These are phyloP conservation scores for Melaleuca quinquenervia DNA, from an alignment of 345 rosid species.

Conservation along the genomic window DNA sequence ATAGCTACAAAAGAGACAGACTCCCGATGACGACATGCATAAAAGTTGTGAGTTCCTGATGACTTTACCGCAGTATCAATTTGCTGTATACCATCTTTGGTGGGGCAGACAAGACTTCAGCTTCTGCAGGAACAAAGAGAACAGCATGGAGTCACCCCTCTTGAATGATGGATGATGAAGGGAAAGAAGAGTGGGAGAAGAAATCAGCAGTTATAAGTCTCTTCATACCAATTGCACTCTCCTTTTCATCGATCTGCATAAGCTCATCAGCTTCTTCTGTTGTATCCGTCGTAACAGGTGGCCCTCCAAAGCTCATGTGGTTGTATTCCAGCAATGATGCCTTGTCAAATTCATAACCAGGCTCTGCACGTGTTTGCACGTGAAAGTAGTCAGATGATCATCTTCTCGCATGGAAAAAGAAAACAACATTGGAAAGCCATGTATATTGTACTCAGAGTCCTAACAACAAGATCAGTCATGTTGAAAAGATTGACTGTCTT, in stretches of 20 bases:
- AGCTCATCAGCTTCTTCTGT: constrained; percentile 76
- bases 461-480: background rate
- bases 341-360: constrained; percentile 80
- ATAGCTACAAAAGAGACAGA: background rate
- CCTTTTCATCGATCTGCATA: constrained; percentile 42
- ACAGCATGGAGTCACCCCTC: background rate
- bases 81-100: constrained; percentile 96
- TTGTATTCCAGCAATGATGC: constrained; percentile 59
- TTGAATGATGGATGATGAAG: background rate
- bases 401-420: background rate
- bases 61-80: constrained; percentile 66
- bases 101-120: constrained; percentile 95
- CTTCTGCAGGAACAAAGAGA: constrained; percentile 44
- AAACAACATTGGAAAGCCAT: background rate
- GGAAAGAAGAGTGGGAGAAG: background rate
- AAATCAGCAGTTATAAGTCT: background rate
- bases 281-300: constrained; percentile 70
- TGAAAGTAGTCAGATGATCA: background rate
- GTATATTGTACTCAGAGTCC: background rate
- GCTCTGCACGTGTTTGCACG: constrained; percentile 31
- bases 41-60: background rate
- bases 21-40: background rate
- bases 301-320: constrained; percentile 96
- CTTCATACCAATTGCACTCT: constrained; percentile 61
- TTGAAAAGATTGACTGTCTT: background rate